phyloP scores from a whole-genome alignment of 129 eudicot species.

The Escallonia rubra region DNA sequence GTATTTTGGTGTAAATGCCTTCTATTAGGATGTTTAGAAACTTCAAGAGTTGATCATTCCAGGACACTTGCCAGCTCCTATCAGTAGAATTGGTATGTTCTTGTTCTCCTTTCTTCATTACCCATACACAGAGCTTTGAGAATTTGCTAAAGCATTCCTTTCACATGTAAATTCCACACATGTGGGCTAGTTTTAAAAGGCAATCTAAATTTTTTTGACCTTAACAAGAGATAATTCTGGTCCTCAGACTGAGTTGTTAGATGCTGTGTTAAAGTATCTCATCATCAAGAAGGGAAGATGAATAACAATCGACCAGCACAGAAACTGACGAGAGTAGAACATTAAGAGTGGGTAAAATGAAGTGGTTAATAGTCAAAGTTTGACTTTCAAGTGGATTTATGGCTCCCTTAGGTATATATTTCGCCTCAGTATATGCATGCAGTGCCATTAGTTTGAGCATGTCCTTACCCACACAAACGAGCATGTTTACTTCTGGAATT shows the following conservation, averaged over 20 bases:
- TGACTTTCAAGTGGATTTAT: neutral
- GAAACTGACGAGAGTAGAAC: neutral
- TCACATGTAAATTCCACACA: constrained; percentile 24
- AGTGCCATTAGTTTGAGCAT: neutral
- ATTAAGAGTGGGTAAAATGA: neutral
- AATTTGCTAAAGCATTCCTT: constrained; percentile 25
- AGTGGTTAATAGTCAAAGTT: neutral
- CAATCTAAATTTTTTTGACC: constrained; percentile 7
- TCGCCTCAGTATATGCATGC: neutral
- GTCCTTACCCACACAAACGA: neutral
- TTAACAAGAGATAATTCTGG: neutral
- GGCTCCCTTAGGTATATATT: too few species aligned
- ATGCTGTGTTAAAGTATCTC: neutral
- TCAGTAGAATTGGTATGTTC: constrained; percentile 26
- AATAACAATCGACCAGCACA: neutral
- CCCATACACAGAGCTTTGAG: constrained; percentile 1
- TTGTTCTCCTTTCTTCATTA: constrained; percentile 5
- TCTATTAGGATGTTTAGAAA: constrained; percentile 15
- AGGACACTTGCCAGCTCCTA: constrained; percentile 4
- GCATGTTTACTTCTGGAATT: too few species aligned
- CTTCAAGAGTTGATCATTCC: constrained; percentile 3
- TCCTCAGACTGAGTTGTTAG: neutral
- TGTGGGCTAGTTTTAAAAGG: constrained; percentile 6
- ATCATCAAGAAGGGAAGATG: neutral
- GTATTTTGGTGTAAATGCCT: constrained; percentile 7